phyloP scores from a whole-genome alignment of 176 grass and related monocot genomes.

The Typha latifolia region DNA sequence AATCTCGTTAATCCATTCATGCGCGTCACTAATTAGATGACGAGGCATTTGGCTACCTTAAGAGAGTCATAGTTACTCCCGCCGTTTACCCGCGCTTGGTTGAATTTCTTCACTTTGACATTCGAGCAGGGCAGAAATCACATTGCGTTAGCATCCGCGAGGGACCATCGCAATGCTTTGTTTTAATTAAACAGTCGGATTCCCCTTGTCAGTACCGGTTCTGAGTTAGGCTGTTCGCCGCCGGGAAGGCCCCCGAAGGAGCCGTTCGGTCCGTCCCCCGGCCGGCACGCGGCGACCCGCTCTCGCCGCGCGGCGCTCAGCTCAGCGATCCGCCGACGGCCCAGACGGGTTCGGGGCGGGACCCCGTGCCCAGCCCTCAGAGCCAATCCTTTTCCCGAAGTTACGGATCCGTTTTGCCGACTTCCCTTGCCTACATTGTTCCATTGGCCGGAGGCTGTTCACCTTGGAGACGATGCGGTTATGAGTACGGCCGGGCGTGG shows the following conservation, averaged over 20 bases:
- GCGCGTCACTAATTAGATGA: constrained; percentile 59
- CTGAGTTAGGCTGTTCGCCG: constrained; percentile 31
- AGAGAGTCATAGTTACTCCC: constrained; percentile 11
- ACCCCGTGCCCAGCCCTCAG: neutral
- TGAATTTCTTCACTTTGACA: constrained; percentile 60
- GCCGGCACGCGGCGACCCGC: constrained; percentile 1
- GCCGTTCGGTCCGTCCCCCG: neutral
- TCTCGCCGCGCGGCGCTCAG: neutral
- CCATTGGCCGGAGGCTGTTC: constrained; percentile 29
- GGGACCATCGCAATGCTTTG: constrained; percentile 54
- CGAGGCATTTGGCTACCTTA: constrained; percentile 38
- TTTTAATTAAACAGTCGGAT: constrained; percentile 55
- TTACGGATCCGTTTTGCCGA: constrained; percentile 31
- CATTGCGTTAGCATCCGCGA: constrained; percentile 45
- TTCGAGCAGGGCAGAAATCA: constrained; percentile 59
- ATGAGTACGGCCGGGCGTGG: too few relatives aligned
- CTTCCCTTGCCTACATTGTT: constrained; percentile 38
- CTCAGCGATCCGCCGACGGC: neutral
- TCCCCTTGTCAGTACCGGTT: constrained; percentile 49
- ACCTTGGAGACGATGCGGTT: too few relatives aligned
- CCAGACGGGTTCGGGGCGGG: neutral
- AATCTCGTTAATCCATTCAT: constrained; percentile 63
- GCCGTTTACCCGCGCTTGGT: constrained; percentile 50
- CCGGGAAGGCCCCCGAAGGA: constrained; percentile 16
- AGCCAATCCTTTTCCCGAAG: constrained; percentile 23